Base-by-base conservation (phyloP, 139 green algal genomes). In the Coelastrella sp. region DNA sequence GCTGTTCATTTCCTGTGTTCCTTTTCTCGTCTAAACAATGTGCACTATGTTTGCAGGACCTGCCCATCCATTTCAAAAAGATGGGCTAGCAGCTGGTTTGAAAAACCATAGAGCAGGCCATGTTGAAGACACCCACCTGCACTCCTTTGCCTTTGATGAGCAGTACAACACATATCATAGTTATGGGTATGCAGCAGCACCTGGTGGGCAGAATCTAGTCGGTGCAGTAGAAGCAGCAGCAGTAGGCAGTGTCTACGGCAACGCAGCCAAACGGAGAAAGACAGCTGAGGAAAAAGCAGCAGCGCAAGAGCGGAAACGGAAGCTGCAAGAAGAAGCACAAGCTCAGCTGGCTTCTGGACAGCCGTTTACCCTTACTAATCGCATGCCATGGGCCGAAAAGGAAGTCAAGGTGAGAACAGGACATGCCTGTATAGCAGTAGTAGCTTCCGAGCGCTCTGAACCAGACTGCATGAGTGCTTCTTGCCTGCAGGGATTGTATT, bases 81-180 rank as follows among this genome's bases (percentile, higher is more conserved):
- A 96, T 57, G 94, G 94, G 3, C 35, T 96, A n/a, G 86, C 94
- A 53, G 86, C 86, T 38, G 96, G 93, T 3, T 73, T 95, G 68
- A 87, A 91, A 25, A 99, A 99, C 87, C 96, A 98, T 86, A 88
- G 91, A 6, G 67, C 92, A 3, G 95, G 95, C 0, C 90, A 96
- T 68, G 95, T 96, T 21, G 94, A 97, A 89, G 93, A 89, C 63
- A 81, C 88, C 59, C 89, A 96, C 79, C 81, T 97, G 38, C 79
- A 84, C 41, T 77, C 71, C n/a, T 95, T 91, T 57, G 79, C 89
- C 21, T 98, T 98, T 90, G 95, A 98, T 41, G 91, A 97, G 83
- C 93, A 99, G 89, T 98, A 97, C 92, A 93, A 97, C 87, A 96
- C 91, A 4, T 99, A 97, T 83, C 87, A 94, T 78, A 92, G 89